These are phyloP conservation scores for Pelargonium australe DNA, from an alignment of 441 rosid genomes.

Conservation along the genomic window DNA sequence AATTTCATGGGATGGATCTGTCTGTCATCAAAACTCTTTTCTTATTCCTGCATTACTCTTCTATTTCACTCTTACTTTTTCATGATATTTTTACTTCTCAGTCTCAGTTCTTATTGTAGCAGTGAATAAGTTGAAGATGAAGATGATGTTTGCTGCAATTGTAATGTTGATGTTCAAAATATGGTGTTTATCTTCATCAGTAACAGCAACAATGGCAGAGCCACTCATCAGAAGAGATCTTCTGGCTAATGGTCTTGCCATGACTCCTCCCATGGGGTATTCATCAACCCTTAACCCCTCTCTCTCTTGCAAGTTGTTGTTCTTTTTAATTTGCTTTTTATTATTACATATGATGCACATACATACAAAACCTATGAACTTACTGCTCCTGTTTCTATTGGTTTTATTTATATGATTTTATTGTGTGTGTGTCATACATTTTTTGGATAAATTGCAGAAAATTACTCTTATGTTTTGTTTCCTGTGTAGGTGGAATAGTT, in stretches of 20 bases:
- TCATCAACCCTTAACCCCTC: neutral
- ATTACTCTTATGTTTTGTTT: neutral
- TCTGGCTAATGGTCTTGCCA: conserved; percentile 59
- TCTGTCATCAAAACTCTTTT: too few relatives aligned
- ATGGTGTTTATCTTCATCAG: conserved; percentile 18
- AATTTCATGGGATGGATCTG: too few relatives aligned
- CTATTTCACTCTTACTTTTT: too few relatives aligned
- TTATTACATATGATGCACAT: too few relatives aligned
- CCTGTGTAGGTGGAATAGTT: conserved; percentile 70
- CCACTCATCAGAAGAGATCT: conserved; percentile 34
- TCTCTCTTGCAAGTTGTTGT: too few relatives aligned
- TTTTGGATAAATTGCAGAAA: neutral
- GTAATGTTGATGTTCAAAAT: neutral
- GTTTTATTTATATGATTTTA: neutral
- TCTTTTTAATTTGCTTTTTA: too few relatives aligned
- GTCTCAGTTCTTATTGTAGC: neutral
- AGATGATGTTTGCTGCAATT: neutral
- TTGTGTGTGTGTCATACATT: neutral
- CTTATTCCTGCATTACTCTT: too few relatives aligned
- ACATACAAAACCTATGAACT: too few relatives aligned
- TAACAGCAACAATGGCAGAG: conserved; percentile 10
- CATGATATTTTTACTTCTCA: too few relatives aligned
- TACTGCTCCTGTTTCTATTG: neutral
- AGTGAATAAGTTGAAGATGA: neutral
- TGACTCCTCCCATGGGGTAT: conserved; percentile 83